Evolutionary conservation across 805 yeast species (phyloP).

Genomic region (Candida suzukii): DNA sequence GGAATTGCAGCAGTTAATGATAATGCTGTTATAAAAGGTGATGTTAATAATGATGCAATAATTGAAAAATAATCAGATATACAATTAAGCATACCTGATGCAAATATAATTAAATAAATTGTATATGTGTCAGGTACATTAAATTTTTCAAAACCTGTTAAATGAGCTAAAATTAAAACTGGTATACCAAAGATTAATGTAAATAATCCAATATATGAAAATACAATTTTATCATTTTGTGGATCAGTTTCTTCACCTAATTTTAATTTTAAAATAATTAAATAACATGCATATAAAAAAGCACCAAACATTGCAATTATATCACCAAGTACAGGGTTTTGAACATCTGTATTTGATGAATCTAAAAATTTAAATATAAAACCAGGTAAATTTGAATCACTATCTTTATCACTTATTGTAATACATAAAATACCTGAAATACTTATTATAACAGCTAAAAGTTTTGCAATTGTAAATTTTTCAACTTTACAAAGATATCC

Average conservation of each 20-base stretch:
- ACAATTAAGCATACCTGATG: slow-evolving; percentile 38
- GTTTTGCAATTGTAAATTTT: slow-evolving; percentile 31
- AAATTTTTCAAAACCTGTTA: slow-evolving; percentile 33
- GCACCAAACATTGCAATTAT: slow-evolving; percentile 38
- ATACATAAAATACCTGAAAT: slow-evolving; percentile 40
- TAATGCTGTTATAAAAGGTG: slow-evolving; percentile 45
- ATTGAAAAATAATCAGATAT: slow-evolving; percentile 44
- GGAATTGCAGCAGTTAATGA: slow-evolving; percentile 49
- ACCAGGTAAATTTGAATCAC: background rate
- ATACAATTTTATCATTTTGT: slow-evolving; percentile 39
- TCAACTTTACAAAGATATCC: slow-evolving; percentile 37
- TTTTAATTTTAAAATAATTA: slow-evolving; percentile 34
- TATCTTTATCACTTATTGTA: slow-evolving; percentile 24
- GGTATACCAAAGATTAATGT: slow-evolving; percentile 36
- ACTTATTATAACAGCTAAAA: slow-evolving; percentile 36
- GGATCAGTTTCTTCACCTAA: slow-evolving; percentile 37
- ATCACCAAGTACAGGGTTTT: slow-evolving; percentile 35
- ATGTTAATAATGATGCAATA: slow-evolving; percentile 44
- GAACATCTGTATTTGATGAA: slow-evolving; percentile 16
- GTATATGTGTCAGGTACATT: slow-evolving; percentile 33
- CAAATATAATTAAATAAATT: slow-evolving; percentile 25
- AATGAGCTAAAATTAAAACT: slow-evolving; percentile 27
- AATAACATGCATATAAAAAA: slow-evolving; percentile 37
- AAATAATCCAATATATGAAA: slow-evolving; percentile 38
- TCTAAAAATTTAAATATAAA: background rate